Percentiles rank a stretch among this genome's conserved stretches.
Evolutionary conservation across 768 basidiomycete species (phyloP).

Genomic region (Tulasnella sp.): DNA sequence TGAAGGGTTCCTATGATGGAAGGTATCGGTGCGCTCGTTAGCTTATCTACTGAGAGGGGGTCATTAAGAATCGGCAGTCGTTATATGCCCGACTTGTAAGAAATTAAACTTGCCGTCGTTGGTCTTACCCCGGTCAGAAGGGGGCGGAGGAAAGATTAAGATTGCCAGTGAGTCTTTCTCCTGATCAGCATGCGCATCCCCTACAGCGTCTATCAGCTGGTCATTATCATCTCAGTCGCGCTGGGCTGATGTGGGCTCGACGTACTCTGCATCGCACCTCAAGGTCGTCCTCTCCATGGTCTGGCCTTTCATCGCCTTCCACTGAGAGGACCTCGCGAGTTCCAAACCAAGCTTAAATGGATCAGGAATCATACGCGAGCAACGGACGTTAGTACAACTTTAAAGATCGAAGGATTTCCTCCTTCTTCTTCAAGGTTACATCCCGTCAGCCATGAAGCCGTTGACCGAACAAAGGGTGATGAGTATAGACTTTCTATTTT

Average conservation of each 20-base stretch:
- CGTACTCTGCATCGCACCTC: constrained; percentile 38
- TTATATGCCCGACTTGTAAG: no score
- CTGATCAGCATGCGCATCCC: no score
- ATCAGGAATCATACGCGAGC: background rate
- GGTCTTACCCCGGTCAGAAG: no score
- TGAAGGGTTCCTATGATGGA: constrained; percentile 40
- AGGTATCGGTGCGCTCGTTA: constrained; percentile 30
- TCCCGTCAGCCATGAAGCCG: background rate
- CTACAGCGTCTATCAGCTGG: constrained; percentile 29
- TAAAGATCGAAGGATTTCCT: background rate
- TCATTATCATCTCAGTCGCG: constrained; percentile 34
- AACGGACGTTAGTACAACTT: background rate
- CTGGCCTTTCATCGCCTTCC: constrained; percentile 35
- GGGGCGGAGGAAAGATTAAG: no score
- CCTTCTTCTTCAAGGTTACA: background rate
- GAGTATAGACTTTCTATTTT: constrained; percentile 15
- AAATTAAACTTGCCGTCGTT: background rate
- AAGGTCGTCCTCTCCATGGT: constrained; percentile 39
- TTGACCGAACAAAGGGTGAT: background rate
- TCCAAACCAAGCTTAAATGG: constrained; percentile 28
- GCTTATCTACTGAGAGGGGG: no score
- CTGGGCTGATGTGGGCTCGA: constrained; percentile 36
- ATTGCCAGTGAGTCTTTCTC: no score
- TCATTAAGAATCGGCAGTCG: no score
- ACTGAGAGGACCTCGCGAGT: constrained; percentile 32